Evolutionary conservation across 495 filamentous ascomycete species (phyloP).

Genomic region (Bathelium albidoporum): DNA sequence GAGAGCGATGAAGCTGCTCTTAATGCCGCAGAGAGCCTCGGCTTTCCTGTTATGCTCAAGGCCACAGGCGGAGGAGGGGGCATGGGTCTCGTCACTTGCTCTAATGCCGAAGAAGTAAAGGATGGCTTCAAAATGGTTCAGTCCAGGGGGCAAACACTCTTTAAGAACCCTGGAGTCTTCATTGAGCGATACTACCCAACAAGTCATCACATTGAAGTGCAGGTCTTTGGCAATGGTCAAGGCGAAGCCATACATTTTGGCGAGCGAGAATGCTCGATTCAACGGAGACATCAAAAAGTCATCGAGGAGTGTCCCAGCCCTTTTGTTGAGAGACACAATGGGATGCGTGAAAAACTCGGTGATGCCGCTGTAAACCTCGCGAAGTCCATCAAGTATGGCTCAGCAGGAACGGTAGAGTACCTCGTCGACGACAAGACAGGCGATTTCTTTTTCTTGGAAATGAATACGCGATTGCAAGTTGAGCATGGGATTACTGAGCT

Average conservation of each 20-base stretch:
- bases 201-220: constrained; percentile 45
- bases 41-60: constrained; percentile 50
- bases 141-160: constrained; percentile 24
- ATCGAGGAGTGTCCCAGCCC: constrained; percentile 43
- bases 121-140: constrained; percentile 24
- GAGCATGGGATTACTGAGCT: constrained; percentile 58
- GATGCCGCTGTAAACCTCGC: constrained; percentile 43
- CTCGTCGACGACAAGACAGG: constrained; percentile 49
- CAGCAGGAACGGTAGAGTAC: constrained; percentile 55
- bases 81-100: constrained; percentile 39
- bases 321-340: constrained; percentile 37
- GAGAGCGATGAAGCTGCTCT: constrained; percentile 38
- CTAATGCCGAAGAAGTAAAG: constrained; percentile 21
- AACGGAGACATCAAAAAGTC: constrained; percentile 50
- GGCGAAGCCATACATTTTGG: constrained; percentile 42
- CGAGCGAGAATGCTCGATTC: constrained; percentile 51
- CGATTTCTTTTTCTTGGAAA: constrained; percentile 57
- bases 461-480: constrained; percentile 59
- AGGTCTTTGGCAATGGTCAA: constrained; percentile 47
- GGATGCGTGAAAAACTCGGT: constrained; percentile 39
- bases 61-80: constrained; percentile 49
- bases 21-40: constrained; percentile 33
- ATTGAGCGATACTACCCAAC: constrained; percentile 20
- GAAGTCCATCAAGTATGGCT: constrained; percentile 44
- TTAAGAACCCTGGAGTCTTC: constrained; percentile 28